These are phyloP conservation scores for Cercospora sesami DNA, from an alignment of 2,329 filamentous ascomycete genomes.

Conservation along the genomic window DNA sequence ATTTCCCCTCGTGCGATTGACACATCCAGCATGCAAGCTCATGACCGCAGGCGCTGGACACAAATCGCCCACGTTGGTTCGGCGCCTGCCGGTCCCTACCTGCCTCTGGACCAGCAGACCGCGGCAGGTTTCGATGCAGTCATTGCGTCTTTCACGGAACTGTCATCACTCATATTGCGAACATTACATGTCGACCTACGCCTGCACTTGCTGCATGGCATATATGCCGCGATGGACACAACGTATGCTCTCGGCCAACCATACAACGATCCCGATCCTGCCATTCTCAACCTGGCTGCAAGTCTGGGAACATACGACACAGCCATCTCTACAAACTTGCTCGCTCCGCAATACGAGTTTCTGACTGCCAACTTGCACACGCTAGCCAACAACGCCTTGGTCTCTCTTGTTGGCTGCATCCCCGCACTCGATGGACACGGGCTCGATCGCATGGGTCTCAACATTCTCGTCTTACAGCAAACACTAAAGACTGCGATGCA, in stretches of 20 bases:
- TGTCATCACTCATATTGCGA: slow-evolving; percentile 75
- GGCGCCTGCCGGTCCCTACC: slow-evolving; percentile 65
- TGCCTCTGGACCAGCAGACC: slow-evolving; percentile 84
- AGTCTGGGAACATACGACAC: slow-evolving; percentile 87
- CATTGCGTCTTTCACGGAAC: slow-evolving; percentile 75
- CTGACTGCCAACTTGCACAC: slow-evolving; percentile 73
- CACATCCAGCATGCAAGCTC: slow-evolving; percentile 52
- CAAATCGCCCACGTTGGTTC: slow-evolving; percentile 21
- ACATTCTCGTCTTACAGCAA: slow-evolving; percentile 92
- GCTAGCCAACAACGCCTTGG: slow-evolving; percentile 76
- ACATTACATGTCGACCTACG: slow-evolving; percentile 88
- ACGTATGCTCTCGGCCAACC: slow-evolving; percentile 64
- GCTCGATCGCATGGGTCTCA: slow-evolving; percentile 84
- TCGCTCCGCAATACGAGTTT: slow-evolving; percentile 66
- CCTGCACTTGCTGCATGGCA: slow-evolving; percentile 78
- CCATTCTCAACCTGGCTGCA: slow-evolving; percentile 78
- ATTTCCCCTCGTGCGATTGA: slow-evolving; percentile 74
- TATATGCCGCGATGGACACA: slow-evolving; percentile 56
- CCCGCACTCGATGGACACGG: slow-evolving; percentile 82
- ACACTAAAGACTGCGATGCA: slow-evolving; percentile 88
- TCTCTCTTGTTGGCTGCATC: slow-evolving; percentile 67
- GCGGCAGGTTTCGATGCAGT: slow-evolving; percentile 87
- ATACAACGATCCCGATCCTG: slow-evolving; percentile 73
- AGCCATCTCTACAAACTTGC: slow-evolving; percentile 71
- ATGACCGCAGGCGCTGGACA: slow-evolving; percentile 77